Percentiles rank a stretch among this genome's conserved stretches.
phyloP scores from a whole-genome alignment of 164 flowering plant species.

The Chimonanthus praecox region DNA sequence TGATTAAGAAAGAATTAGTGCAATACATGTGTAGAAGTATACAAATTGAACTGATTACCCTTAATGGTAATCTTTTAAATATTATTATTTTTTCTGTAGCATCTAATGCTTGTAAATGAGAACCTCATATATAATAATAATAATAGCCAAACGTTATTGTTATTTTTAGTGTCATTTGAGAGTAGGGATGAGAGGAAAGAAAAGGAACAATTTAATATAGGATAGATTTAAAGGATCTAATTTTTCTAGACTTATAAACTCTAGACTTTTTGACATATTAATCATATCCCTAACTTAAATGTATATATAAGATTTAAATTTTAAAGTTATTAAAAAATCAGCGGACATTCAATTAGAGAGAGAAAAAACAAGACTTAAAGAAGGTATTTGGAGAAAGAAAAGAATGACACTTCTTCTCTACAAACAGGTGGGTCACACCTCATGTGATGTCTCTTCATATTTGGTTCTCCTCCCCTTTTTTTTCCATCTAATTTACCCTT shows the following conservation, averaged over 20 bases:
- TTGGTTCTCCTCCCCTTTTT: too few relatives aligned
- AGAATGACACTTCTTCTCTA: constrained; percentile 1
- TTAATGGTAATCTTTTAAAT: background rate
- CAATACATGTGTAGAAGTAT: background rate
- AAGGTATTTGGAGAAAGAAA: constrained; percentile 2
- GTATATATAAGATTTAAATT: too few relatives aligned
- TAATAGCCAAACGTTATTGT: background rate
- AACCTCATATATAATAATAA: background rate
- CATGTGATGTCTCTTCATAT: background rate
- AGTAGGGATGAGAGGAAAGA: background rate
- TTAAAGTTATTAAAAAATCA: too few relatives aligned
- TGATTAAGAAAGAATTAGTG: background rate
- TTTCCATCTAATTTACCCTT: too few relatives aligned
- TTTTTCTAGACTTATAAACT: background rate
- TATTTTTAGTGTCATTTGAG: too few relatives aligned
- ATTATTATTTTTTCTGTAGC: background rate
- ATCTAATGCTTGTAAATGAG: background rate
- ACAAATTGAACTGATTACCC: background rate
- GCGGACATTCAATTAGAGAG: background rate
- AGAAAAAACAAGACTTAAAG: background rate
- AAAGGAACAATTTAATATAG: too few relatives aligned
- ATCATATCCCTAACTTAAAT: too few relatives aligned
- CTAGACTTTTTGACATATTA: too few relatives aligned
- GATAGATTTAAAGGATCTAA: background rate
- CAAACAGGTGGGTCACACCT: constrained; percentile 8